Base-by-base conservation (phyloP, 2,329 filamentous ascomycete species). In the Beauveria australis region DNA sequence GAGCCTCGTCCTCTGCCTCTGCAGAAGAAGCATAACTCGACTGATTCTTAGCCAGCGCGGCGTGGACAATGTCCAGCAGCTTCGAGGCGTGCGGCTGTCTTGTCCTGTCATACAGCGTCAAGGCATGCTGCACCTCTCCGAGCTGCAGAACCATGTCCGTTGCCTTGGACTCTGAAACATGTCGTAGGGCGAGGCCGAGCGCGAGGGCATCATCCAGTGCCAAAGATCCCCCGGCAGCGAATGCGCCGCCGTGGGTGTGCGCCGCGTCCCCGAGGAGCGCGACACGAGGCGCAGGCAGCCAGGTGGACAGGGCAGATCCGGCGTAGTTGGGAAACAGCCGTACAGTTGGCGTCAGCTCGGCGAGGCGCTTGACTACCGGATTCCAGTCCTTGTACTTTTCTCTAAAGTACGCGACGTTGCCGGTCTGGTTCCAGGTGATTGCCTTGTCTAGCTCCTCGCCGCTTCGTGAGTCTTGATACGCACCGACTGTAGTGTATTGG, bases 401-500 rank as follows among this genome's bases (percentile, higher is more conserved):
- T 24, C 70, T 67, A 24, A 79, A 66, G 2, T 71, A 62, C 5
- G 66, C 60, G 2, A 77, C 68, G 40, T 73, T 68, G 40, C 74
- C 75, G 1, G 67, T 63, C 10, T 71, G 68, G 61, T 77, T 71
- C 77, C 76, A 79, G 3, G 64, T 62, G 9, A 74, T 63, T 4
- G 68, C 69, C 49, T 64, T 63, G 58, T 69, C 69, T 1, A 65
- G 62, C 1, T 69, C 67, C 33, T 72, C 69, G 1, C 71, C 47
- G 6, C 71, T 70, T 3, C 69, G 64, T 0, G 70, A 69, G 52
- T 75, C 71, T 48, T 78, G 74, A 44, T 72, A 70, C 6, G 74
- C 73, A 1, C 71, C 75, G 3, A 78, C 77, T 12, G 78, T 72
- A 4, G 76, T 77, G 58, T 75, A 79, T 18, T 76, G 69, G n/a